These are phyloP conservation scores for Phoma sp. DNA, from an alignment of 2,329 filamentous ascomycete species.

Conservation along the genomic window DNA sequence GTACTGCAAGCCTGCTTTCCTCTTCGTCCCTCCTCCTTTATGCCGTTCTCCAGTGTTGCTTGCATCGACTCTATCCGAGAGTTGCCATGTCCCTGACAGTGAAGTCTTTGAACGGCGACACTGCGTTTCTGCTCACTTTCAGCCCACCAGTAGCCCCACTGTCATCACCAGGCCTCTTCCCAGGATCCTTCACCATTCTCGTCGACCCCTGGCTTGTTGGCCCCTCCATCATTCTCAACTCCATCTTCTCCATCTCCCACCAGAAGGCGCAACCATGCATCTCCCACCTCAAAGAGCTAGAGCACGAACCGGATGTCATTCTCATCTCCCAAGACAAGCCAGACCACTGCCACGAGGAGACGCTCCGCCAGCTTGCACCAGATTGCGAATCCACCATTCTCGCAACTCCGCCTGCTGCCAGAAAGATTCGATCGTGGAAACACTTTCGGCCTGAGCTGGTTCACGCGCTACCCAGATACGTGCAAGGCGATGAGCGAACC, in stretches of 20 bases:
- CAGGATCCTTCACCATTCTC: constrained; percentile 66
- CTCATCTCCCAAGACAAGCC: constrained; percentile 67
- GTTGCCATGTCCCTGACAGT: constrained; percentile 66
- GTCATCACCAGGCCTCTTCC: constrained; percentile 47
- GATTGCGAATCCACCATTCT: constrained; percentile 67
- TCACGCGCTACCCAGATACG: constrained; percentile 53
- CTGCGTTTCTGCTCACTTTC: constrained; percentile 70
- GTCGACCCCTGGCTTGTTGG: constrained; percentile 75
- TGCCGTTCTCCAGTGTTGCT: not conserved
- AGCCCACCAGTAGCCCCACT: constrained; percentile 57
- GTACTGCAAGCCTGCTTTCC: constrained; percentile 9
- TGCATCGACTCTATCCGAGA: constrained; percentile 4
- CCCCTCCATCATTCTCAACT: constrained; percentile 65
- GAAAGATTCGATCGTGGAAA: constrained; percentile 70
- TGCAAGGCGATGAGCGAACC: constrained; percentile 46
- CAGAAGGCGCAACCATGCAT: constrained; percentile 65
- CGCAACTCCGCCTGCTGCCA: constrained; percentile 69
- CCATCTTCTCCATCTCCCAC: constrained; percentile 65
- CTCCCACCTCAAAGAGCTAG: constrained; percentile 61
- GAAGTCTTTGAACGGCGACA: constrained; percentile 69
- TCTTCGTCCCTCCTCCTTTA: constrained; percentile 4
- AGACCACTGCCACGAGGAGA: constrained; percentile 74
- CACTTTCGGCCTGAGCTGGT: constrained; percentile 65
- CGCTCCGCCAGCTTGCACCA: constrained; percentile 67
- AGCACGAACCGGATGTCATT: constrained; percentile 61